Conservation (phyloP, 2,329 filamentous ascomycete species). For the Rosellinia necatrix region DNA sequence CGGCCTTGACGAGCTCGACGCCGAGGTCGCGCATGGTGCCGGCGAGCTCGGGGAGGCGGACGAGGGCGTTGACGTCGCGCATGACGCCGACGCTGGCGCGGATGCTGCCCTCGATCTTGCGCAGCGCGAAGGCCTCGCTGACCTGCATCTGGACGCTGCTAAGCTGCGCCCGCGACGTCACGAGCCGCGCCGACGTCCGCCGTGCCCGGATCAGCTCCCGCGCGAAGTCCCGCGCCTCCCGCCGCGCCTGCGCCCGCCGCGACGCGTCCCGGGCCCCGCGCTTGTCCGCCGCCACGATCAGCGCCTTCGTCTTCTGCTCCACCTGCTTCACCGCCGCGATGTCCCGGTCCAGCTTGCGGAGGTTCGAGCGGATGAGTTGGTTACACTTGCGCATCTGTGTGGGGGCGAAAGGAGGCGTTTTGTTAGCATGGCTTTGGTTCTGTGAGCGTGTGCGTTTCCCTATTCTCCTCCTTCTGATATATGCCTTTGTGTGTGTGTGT, state of each 20-base stretch:
- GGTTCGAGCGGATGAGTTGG: conserved; percentile 82
- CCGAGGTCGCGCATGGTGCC: conserved; percentile 88
- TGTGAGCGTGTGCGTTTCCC: background rate
- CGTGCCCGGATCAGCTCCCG: conserved; percentile 83
- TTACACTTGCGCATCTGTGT: conserved; percentile 92
- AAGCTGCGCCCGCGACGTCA: conserved; percentile 89
- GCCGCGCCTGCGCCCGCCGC: conserved; percentile 76
- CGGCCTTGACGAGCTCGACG: conserved; percentile 88
- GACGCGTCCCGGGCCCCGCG: conserved; percentile 80
- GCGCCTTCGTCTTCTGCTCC: conserved; percentile 81
- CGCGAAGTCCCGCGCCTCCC: conserved; percentile 87
- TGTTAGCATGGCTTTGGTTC: conserved; percentile 4
- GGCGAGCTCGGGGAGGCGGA: conserved; percentile 83
- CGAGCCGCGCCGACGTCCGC: conserved; percentile 72
- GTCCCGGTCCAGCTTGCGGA: conserved; percentile 93
- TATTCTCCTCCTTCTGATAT: background rate
- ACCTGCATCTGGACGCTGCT: conserved; percentile 96
- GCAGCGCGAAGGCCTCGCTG: conserved; percentile 91
- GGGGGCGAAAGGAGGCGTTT: conserved; percentile 2
- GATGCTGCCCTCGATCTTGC: conserved; percentile 94
- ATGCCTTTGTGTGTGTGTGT: background rate
- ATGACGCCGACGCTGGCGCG: conserved; percentile 87
- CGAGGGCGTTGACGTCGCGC: conserved; percentile 90
- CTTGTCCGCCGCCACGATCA: conserved; percentile 81
- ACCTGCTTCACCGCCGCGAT: conserved; percentile 77